Percentiles rank a stretch among this genome's conserved stretches.
Evolutionary conservation across 2,329 filamentous ascomycete genomes (phyloP).

Genomic region (Fusarium tuaranense): DNA sequence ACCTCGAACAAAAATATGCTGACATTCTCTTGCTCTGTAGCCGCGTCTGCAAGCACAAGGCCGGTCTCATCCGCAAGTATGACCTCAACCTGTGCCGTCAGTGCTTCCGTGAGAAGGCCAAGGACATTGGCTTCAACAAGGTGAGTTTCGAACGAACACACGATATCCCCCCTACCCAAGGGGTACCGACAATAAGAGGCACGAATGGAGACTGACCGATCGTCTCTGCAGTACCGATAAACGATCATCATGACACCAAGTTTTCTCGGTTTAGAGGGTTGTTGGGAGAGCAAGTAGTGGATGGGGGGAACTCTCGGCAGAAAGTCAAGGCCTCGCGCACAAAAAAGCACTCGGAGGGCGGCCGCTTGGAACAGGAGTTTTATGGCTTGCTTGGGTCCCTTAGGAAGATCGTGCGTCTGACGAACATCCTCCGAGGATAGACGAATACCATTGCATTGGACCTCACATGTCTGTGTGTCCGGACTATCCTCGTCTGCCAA

Average conservation of each 20-base stretch:
- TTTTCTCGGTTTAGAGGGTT: conserved; percentile 41
- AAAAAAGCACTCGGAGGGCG: conserved; percentile 55
- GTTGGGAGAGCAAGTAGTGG: conserved; percentile 36
- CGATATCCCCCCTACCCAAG: neutral
- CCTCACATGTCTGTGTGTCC: conserved; percentile 39
- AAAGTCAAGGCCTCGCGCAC: conserved; percentile 50
- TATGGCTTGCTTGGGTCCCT: conserved; percentile 58
- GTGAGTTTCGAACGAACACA: conserved; percentile 53
- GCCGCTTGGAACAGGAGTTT: conserved; percentile 60
- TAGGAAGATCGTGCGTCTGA: conserved; percentile 57
- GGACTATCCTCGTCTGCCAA: conserved; percentile 14
- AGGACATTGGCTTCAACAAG: conserved; percentile 81
- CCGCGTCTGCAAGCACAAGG: conserved; percentile 87
- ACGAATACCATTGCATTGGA: conserved; percentile 58
- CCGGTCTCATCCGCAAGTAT: conserved; percentile 99
- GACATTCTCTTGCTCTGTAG: conserved; percentile 53
- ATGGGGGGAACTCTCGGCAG: conserved; percentile 42
- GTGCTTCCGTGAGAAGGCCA: conserved; percentile 80
- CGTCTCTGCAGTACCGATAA: conserved; percentile 53
- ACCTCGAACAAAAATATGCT: conserved; percentile 39
- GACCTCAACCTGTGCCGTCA: conserved; percentile 90
- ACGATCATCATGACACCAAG: conserved; percentile 42
- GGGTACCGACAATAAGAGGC: neutral
- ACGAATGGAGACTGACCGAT: conserved; percentile 29
- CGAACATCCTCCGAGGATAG: conserved; percentile 57